These are phyloP conservation scores for Penicillium robsamsonii DNA, from an alignment of 495 filamentous ascomycete species.

Conservation along the genomic window DNA sequence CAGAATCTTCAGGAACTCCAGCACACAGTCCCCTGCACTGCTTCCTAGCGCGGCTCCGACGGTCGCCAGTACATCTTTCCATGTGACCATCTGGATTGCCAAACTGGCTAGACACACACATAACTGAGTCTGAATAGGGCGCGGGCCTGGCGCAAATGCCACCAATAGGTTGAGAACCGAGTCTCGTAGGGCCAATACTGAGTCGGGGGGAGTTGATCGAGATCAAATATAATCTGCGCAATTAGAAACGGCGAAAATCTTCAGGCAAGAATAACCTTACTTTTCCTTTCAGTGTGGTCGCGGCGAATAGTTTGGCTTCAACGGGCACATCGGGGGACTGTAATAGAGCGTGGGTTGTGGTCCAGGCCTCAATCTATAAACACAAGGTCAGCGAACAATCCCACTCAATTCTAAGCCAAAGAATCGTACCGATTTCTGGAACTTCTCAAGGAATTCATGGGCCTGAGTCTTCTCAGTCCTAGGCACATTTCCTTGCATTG, in stretches of 20 bases:
- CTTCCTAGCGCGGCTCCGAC: constrained; percentile 78
- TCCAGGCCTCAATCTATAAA: constrained; percentile 81
- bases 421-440: constrained; percentile 92
- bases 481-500: constrained; percentile 83
- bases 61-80: constrained; percentile 87
- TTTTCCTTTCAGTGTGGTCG: constrained; percentile 97
- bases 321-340: constrained; percentile 68
- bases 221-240: constrained; percentile 72
- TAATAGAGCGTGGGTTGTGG: constrained; percentile 77
- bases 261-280: constrained; percentile 47
- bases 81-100: constrained; percentile 91
- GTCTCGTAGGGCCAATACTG: constrained; percentile 72
- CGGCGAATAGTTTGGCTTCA: constrained; percentile 91
- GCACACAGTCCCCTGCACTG: constrained; percentile 74
- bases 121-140: constrained; percentile 89
- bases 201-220: constrained; percentile 80
- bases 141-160: constrained; percentile 74
- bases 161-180: constrained; percentile 78
- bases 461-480: constrained; percentile 82
- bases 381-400: constrained; percentile 4
- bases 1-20: constrained; percentile 94
- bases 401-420: constrained; percentile 6
- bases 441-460: constrained; percentile 85
- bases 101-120: constrained; percentile 92
- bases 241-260: constrained; percentile 15